Evolutionary conservation across 2,329 filamentous ascomycete species (phyloP), one percentile per base, ranked within the genome.

Genomic region (Zasmidium angulare): DNA sequence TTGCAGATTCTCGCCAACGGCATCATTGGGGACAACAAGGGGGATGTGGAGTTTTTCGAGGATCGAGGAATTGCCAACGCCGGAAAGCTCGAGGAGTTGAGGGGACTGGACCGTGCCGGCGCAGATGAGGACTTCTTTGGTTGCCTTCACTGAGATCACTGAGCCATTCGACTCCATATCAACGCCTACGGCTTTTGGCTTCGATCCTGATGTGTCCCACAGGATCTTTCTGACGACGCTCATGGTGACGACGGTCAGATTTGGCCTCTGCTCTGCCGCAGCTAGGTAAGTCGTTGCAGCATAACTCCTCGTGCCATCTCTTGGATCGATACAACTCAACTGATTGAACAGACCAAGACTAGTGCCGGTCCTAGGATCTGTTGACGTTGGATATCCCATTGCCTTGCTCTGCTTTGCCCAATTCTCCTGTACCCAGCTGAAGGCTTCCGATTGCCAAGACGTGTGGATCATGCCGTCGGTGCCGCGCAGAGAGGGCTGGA

Each of bases 61-160:
- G 1, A 81, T 3, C 11, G 46, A 21, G 14, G 74, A 71, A 48
- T 78, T 74, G 76, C 83, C 82, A 17, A 85, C 76, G 0, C 83
- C 83, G 0, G 82, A 84, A 11, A 75, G 74, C 59, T 84, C 78
- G 1, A 85, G 76, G 17, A 85, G 78, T 1, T 80, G 72, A 1
- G 83, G 82, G 7, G 79, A 81, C 58, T 79, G 76, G 54, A 84
- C 74, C 2, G 82, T 71, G 0, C 83, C 83, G 0, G 78, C 78
- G 0, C 79, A 80, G 22, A 78, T 2, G 19, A 60, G 47, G 22
- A 60, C 58, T 53, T 60, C 58, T 24, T 47, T 14, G 85, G 85
- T 61, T 3, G 74, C 74, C 12, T 60, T 66, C 24, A 76, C 68
- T 2, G 65, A 56, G 19, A 74, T 68, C 4, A 71, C 68, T 6